phyloP scores from a whole-genome alignment of 257 asterid genomes.

The Solanum acaule region DNA sequence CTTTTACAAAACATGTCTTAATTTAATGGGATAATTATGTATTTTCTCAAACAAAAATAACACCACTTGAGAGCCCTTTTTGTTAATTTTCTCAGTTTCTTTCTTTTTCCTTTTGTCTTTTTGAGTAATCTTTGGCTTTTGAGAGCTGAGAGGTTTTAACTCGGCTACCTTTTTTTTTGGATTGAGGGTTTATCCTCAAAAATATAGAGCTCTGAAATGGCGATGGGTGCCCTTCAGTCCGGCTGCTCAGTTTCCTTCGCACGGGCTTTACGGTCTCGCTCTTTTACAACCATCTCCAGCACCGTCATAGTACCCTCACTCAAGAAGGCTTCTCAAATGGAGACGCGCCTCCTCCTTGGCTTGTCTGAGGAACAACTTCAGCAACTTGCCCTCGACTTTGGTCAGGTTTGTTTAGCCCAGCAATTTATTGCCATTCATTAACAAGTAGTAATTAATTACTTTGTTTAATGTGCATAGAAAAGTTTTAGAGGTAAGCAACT shows the following conservation, averaged over 20 bases:
- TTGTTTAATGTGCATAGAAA: constrained; percentile 29
- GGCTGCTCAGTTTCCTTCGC: constrained; percentile 22
- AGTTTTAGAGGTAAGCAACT: constrained; percentile 84
- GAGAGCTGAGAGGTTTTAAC: neutral
- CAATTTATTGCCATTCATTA: neutral
- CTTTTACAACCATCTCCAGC: constrained; percentile 30
- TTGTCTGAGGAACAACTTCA: constrained; percentile 74
- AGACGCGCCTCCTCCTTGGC: constrained; percentile 65
- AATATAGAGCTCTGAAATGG: neutral
- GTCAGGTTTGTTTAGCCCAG: constrained; percentile 33
- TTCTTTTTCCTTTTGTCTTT: neutral
- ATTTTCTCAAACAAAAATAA: no score
- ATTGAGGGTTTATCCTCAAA: neutral
- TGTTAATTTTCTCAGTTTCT: neutral
- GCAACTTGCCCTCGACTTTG: constrained; percentile 60
- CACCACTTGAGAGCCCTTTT: neutral
- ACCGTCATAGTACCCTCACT: constrained; percentile 27
- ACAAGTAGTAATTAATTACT: neutral
- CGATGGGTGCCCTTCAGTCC: constrained; percentile 48
- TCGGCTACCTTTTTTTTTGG: neutral
- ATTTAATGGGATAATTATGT: no score
- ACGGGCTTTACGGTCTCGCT: constrained; percentile 37
- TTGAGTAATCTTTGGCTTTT: neutral
- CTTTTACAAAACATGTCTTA: no score
- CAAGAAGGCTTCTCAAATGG: constrained; percentile 17